phyloP scores from a whole-genome alignment of 192 early-diverging fungal species.

The Coemansia sp. region DNA sequence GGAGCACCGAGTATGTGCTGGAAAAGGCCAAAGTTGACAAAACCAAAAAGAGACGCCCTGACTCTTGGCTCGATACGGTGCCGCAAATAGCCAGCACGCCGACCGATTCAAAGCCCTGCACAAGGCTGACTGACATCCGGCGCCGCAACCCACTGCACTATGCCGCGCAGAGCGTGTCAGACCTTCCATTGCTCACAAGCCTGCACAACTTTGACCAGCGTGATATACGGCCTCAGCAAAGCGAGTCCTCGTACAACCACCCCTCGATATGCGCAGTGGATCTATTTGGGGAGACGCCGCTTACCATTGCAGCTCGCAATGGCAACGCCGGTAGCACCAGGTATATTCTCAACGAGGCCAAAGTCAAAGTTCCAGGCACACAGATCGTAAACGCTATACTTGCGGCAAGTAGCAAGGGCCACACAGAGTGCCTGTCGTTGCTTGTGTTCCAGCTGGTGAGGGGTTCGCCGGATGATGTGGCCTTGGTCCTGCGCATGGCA shows the following conservation, averaged over 20 bases:
- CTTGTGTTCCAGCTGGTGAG: constrained; percentile 13
- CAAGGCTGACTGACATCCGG: constrained; percentile 18
- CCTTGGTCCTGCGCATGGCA: constrained; percentile 24
- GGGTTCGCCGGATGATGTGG: constrained; percentile 24
- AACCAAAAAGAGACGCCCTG: constrained; percentile 9
- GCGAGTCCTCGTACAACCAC: constrained; percentile 5
- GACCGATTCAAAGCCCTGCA: constrained; percentile 13
- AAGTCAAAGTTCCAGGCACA: constrained; percentile 13
- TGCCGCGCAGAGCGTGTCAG: constrained; percentile 22
- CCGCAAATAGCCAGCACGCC: constrained; percentile 14
- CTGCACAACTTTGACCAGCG: constrained; percentile 26
- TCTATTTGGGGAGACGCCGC: constrained; percentile 37
- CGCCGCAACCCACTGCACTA: constrained; percentile 46
- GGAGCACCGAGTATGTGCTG: constrained; percentile 41
- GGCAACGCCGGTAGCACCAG: constrained; percentile 30
- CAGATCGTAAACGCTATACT: constrained; percentile 32
- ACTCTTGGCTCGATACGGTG: constrained; percentile 41
- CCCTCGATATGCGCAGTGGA: constrained; percentile 20
- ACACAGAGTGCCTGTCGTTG: constrained; percentile 7
- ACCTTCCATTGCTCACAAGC: constrained; percentile 36
- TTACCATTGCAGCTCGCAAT: constrained; percentile 33
- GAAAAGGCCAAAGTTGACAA: constrained; percentile 30
- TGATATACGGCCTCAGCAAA: constrained; percentile 18
- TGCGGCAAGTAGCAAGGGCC: constrained; percentile 11
- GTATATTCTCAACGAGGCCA: constrained; percentile 43